phyloP scores from a whole-genome alignment of 2,329 filamentous ascomycete genomes.

The Hypoxylon sp. region DNA sequence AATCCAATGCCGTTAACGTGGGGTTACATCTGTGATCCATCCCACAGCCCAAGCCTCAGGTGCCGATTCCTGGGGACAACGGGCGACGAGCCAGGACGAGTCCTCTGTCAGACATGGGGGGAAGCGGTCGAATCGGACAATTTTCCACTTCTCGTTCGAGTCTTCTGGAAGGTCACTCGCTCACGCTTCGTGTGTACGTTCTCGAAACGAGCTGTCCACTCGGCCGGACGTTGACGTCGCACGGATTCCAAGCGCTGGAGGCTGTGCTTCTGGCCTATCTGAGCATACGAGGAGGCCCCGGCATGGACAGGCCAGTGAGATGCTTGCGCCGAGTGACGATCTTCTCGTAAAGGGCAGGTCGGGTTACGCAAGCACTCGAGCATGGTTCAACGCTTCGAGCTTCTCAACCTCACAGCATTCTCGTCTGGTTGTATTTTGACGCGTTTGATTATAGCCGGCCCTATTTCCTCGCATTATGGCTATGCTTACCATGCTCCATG shows the following conservation, averaged over 20 bases:
- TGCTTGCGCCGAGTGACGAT: conserved; percentile 6
- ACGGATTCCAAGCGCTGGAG: conserved; percentile 18
- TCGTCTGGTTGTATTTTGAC: not conserved
- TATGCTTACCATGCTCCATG: not conserved
- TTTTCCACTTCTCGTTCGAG: not conserved
- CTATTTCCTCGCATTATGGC: no score
- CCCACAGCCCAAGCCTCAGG: not conserved
- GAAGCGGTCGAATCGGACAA: conserved; percentile 28
- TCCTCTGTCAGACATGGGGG: not conserved
- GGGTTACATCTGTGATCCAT: conserved; percentile 17
- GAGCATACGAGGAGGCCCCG: not conserved
- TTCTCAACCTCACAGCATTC: conserved; percentile 21
- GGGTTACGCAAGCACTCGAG: conserved; percentile 7
- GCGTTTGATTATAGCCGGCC: conserved; percentile 16
- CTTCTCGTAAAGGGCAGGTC: conserved; percentile 11
- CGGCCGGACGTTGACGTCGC: not conserved
- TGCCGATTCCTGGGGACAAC: conserved; percentile 17
- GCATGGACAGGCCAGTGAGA: conserved; percentile 19
- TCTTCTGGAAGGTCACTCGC: not conserved
- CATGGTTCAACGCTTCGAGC: no score
- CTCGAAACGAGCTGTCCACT: no score
- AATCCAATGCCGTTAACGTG: conserved; percentile 5
- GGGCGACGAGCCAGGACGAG: conserved; percentile 3
- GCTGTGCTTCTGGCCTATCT: conserved; percentile 7
- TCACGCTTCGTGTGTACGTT: not conserved